A percentile compares a stretch with the other conserved stretches of the same genome.
phyloP scores from a whole-genome alignment of 208 protist genomes.

The Naegleria lovaniensis region DNA sequence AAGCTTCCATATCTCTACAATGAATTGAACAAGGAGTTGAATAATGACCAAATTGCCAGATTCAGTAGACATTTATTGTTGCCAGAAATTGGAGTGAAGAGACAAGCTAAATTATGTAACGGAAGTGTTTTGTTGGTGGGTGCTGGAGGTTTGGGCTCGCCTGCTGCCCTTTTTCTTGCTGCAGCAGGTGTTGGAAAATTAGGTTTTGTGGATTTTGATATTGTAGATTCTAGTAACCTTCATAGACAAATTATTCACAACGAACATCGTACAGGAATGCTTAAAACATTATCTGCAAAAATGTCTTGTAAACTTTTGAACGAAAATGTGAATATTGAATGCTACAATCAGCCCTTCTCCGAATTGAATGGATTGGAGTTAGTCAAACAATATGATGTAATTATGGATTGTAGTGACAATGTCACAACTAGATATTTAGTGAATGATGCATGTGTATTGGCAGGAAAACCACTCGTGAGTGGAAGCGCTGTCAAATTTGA shows the following conservation, averaged over 20 bases:
- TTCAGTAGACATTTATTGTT: conserved; percentile 14
- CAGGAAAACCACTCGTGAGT: conserved; percentile 74
- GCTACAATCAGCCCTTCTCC: conserved; percentile 47
- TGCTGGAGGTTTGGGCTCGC: conserved; percentile 84
- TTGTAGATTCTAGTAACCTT: conserved; percentile 81
- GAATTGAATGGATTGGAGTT: conserved; percentile 64
- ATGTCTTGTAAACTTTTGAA: conserved; percentile 59
- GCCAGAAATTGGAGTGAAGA: conserved; percentile 25
- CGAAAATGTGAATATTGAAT: conserved; percentile 48
- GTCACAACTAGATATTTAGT: conserved; percentile 81
- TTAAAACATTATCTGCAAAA: conserved; percentile 72
- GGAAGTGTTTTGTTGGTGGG: conserved; percentile 76
- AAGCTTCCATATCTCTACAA: not conserved
- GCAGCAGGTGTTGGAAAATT: conserved; percentile 79
- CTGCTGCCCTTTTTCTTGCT: conserved; percentile 77
- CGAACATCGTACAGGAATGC: conserved; percentile 47
- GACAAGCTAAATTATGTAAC: conserved; percentile 48
- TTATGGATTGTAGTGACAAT: conserved; percentile 85
- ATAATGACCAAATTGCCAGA: conserved; percentile 11
- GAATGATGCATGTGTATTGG: conserved; percentile 82
- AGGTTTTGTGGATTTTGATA: conserved; percentile 79
- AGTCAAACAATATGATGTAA: conserved; percentile 64
- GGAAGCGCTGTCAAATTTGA: conserved; percentile 86
- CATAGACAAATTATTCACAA: conserved; percentile 87
- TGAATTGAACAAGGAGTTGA: not conserved